phyloP scores from a whole-genome alignment of 257 asterid species.

The Gardenia jasminoides region DNA sequence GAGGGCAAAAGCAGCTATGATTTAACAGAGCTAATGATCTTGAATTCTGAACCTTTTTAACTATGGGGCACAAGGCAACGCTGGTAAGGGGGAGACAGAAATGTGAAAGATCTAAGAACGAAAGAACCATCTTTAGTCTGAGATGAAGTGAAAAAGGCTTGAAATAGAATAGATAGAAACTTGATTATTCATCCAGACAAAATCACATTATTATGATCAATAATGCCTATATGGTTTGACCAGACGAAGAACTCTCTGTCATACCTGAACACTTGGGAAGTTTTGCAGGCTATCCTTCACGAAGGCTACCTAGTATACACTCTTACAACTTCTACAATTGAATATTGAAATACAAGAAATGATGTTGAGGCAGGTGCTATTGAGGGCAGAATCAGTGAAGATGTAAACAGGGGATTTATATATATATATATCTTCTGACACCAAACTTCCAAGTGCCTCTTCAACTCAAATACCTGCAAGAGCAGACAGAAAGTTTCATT shows the following conservation, averaged over 20 bases:
- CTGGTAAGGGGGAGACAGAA: no score
- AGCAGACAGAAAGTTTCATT: neutral
- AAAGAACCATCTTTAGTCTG: neutral
- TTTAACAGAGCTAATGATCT: neutral
- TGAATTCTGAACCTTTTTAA: neutral
- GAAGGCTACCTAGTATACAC: neutral
- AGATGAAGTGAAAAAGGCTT: neutral
- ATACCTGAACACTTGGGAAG: neutral
- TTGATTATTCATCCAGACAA: neutral
- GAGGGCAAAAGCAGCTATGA: neutral
- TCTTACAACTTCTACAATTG: neutral
- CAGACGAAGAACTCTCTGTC: neutral
- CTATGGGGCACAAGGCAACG: neutral
- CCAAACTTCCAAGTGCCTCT: constrained; percentile 2
- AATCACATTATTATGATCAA: neutral
- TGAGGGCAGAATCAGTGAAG: neutral
- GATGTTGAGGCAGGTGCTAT: neutral
- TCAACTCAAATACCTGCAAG: constrained; percentile 6
- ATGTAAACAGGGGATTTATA: neutral
- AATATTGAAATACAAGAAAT: neutral
- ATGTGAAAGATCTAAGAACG: neutral
- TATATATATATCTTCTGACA: neutral
- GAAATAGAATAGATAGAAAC: neutral
- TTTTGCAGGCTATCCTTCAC: neutral
- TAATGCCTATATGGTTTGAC: neutral